Conservation (phyloP, 495 filamentous ascomycete genomes). For the Hyphodiscus hymeniophilus region DNA sequence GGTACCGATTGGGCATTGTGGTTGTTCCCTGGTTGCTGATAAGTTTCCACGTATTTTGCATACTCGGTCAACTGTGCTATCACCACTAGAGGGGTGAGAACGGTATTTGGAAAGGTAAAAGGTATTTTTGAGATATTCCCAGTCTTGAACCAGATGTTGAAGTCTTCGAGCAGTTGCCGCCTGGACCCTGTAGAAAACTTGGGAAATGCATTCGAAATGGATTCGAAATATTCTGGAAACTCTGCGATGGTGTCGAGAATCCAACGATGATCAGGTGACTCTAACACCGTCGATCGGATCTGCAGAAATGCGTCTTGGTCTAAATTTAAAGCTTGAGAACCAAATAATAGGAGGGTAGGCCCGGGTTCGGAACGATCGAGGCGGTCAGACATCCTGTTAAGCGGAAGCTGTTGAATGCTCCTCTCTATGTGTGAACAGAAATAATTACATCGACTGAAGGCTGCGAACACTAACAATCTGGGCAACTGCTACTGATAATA, state of each 20-base stretch:
- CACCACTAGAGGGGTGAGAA: constrained; percentile 32
- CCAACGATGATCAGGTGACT: constrained; percentile 25
- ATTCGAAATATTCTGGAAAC: constrained; percentile 25
- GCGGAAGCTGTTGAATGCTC: too few species aligned
- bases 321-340: constrained; percentile 30
- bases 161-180: constrained; percentile 21
- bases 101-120: constrained; percentile 22
- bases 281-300: constrained; percentile 24
- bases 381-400: too few species aligned
- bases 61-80: constrained; percentile 30
- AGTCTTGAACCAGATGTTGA: constrained; percentile 23
- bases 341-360: too few species aligned
- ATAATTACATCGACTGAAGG: too few species aligned
- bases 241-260: constrained; percentile 25
- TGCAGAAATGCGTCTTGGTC: constrained; percentile 21
- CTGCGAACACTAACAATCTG: too few species aligned
- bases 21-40: too few species aligned
- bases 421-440: too few species aligned
- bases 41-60: background rate
- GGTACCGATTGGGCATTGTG: too few species aligned
- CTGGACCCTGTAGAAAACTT: constrained; percentile 19
- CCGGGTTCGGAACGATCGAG: too few species aligned
- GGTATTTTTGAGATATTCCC: background rate
- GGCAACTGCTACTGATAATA: too few species aligned
- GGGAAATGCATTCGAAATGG: constrained; percentile 23